These are phyloP conservation scores for Trichosanthes truncata DNA, from an alignment of 306 rosid species.

Conservation along the genomic window DNA sequence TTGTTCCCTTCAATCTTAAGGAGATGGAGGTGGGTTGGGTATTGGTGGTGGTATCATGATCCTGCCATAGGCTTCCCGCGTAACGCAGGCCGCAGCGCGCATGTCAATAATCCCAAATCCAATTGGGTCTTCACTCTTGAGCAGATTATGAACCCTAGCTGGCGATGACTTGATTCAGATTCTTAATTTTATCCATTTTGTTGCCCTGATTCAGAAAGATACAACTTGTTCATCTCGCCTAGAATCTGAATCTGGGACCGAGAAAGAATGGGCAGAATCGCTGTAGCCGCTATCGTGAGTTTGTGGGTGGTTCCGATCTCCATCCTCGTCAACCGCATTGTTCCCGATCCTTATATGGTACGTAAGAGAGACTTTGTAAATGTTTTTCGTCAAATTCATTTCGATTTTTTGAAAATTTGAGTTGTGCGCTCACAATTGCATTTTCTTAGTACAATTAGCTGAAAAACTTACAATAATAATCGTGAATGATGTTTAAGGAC, in stretches of 20 bases:
- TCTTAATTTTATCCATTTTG: background rate
- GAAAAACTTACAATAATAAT: background rate
- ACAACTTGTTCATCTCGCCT: background rate
- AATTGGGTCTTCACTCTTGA: background rate
- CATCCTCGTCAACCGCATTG: slow-evolving; percentile 45
- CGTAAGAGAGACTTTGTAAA: background rate
- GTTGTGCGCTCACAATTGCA: background rate
- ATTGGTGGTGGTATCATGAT: no score
- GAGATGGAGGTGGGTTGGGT: background rate
- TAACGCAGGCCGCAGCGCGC: no score
- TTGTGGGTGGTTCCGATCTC: slow-evolving; percentile 67
- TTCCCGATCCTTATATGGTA: slow-evolving; percentile 85
- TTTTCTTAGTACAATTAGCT: background rate
- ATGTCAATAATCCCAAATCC: background rate
- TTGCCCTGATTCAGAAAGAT: background rate
- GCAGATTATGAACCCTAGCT: slow-evolving; percentile 1
- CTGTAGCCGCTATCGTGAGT: slow-evolving; percentile 62
- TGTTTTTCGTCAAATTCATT: background rate
- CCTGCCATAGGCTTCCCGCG: background rate
- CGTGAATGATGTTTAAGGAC: slow-evolving; percentile 37
- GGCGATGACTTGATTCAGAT: background rate
- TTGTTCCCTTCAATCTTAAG: no score
- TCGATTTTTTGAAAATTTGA: background rate
- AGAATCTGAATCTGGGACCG: background rate
- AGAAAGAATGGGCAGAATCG: slow-evolving; percentile 49